These are phyloP conservation scores for Panicum miliaceum DNA, from an alignment of 176 grass and related monocot genomes.

Conservation along the genomic window DNA sequence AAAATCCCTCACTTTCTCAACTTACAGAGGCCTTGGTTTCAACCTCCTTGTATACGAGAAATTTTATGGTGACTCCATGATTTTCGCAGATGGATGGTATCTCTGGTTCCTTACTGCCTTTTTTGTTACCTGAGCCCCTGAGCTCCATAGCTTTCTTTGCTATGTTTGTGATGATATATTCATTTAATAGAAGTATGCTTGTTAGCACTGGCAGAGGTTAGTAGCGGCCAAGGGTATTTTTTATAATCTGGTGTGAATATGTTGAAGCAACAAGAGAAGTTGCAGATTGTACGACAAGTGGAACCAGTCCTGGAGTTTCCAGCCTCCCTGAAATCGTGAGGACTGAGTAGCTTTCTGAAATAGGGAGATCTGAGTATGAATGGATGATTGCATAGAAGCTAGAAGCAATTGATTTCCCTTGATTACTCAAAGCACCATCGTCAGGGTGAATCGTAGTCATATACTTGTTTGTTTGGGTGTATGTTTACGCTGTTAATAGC, in stretches of 20 bases:
- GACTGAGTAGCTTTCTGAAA: slow-evolving; percentile 41
- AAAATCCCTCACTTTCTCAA: slow-evolving; percentile 27
- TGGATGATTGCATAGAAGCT: neutral
- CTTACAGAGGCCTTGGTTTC: neutral
- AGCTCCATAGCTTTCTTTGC: neutral
- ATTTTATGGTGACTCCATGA: slow-evolving; percentile 2
- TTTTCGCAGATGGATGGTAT: neutral
- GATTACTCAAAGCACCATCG: neutral
- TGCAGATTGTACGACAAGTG: slow-evolving; percentile 58
- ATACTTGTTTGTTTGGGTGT: neutral
- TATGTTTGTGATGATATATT: neutral
- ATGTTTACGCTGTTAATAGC: neutral
- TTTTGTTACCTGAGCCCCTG: slow-evolving; percentile 17
- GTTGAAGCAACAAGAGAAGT: slow-evolving; percentile 76
- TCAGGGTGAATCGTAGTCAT: neutral
- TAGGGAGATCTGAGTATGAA: slow-evolving; percentile 43
- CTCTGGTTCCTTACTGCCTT: neutral
- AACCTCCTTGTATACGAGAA: slow-evolving; percentile 13
- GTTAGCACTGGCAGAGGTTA: no score
- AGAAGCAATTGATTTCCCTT: neutral
- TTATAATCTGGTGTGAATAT: slow-evolving; percentile 58
- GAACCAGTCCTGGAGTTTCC: slow-evolving; percentile 65
- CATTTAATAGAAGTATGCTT: neutral
- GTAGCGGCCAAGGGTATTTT: no score
- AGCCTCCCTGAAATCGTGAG: slow-evolving; percentile 67